These are phyloP conservation scores for Diplodia mutila DNA, from an alignment of 2,329 filamentous ascomycete species.

Conservation along the genomic window DNA sequence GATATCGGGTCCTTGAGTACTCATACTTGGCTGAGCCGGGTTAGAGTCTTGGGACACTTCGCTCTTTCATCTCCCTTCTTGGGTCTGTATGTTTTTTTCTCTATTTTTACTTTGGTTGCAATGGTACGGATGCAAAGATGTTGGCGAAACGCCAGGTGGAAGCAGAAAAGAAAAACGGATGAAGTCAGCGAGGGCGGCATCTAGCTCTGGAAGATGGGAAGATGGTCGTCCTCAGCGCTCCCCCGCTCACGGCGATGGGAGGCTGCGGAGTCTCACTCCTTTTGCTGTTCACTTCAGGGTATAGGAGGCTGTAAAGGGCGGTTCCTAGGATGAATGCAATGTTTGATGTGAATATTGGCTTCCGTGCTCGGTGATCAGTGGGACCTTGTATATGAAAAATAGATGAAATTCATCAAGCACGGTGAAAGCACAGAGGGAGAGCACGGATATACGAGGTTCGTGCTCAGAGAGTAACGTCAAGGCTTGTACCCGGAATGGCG, in stretches of 20 bases:
- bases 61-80: neutral
- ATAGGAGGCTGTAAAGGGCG: constrained; percentile 15
- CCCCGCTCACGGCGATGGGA: neutral
- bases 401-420: constrained; percentile 7
- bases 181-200: constrained; percentile 6
- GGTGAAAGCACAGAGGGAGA: constrained; percentile 1
- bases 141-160: neutral
- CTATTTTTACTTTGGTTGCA: neutral
- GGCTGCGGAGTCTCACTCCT: constrained; percentile 17
- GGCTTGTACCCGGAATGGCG: neutral
- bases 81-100: neutral
- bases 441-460: constrained; percentile 6
- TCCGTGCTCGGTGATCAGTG: constrained; percentile 19
- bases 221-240: neutral
- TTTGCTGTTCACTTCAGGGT: constrained; percentile 10
- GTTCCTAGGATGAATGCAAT: constrained; percentile 22
- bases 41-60: neutral
- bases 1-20: neutral
- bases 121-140: neutral
- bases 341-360: constrained; percentile 23
- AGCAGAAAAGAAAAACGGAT: neutral
- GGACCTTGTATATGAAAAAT: neutral
- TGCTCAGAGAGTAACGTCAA: constrained; percentile 8
- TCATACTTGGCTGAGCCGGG: constrained; percentile 11
- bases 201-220: constrained; percentile 17